phyloP scores from a whole-genome alignment of 1,284 basidiomycete species.

The Ganoderma meredithae region DNA sequence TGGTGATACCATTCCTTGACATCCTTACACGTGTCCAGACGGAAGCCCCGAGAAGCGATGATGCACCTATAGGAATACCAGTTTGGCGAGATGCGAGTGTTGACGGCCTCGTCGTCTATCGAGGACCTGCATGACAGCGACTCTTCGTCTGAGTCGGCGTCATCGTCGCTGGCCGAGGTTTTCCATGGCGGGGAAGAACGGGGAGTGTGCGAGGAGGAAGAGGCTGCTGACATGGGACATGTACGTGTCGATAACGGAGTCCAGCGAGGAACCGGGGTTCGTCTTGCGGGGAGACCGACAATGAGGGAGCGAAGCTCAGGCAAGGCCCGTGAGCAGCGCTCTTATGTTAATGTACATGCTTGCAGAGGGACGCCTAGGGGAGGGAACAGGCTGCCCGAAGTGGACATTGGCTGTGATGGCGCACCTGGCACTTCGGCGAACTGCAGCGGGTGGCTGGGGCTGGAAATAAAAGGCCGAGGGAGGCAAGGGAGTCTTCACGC shows the following conservation, averaged over 20 bases:
- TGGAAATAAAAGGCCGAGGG: constrained; percentile 19
- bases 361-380: constrained; percentile 4
- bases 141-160: constrained; percentile 42
- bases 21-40: constrained; percentile 71
- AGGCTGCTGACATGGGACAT: constrained; percentile 25
- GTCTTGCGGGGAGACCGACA: neutral
- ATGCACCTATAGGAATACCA: constrained; percentile 64
- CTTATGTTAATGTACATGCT: constrained; percentile 21
- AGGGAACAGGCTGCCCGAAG: constrained; percentile 27
- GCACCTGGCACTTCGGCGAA: constrained; percentile 9
- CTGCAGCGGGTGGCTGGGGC: constrained; percentile 8
- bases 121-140: constrained; percentile 50
- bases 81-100: constrained; percentile 62
- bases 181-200: constrained; percentile 16
- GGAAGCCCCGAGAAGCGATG: constrained; percentile 60
- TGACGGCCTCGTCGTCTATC: constrained; percentile 68
- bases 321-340: constrained; percentile 8
- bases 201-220: constrained; percentile 18
- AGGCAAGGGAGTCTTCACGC: constrained; percentile 9
- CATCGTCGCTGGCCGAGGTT: constrained; percentile 21
- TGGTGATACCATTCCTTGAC: constrained; percentile 63
- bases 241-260: constrained; percentile 7
- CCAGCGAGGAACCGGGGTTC: neutral
- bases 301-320: neutral
- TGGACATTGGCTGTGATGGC: constrained; percentile 16